phyloP scores from a whole-genome alignment of 2,329 filamentous ascomycete species.

The Zasmidium citrigriseum region DNA sequence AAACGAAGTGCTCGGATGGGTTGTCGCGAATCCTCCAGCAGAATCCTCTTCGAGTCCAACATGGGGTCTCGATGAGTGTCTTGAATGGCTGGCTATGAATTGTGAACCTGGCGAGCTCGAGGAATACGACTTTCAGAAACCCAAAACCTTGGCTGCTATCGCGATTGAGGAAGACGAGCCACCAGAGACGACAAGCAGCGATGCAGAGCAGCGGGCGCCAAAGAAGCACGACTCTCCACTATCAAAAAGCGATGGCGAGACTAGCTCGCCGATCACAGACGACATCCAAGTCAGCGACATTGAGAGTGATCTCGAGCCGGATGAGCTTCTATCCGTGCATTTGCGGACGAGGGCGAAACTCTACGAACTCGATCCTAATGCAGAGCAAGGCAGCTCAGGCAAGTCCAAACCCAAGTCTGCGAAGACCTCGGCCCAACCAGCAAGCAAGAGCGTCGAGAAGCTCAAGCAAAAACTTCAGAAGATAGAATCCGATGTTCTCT shows the following conservation, averaged over 20 bases:
- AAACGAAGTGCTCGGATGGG: conserved; percentile 59
- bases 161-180: conserved; percentile 9
- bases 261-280: conserved; percentile 8
- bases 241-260: conserved; percentile 4
- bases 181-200: neutral
- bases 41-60: conserved; percentile 52
- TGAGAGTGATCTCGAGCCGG: conserved; percentile 52
- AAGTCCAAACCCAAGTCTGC: conserved; percentile 18
- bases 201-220: neutral
- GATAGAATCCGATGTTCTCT: conserved; percentile 66
- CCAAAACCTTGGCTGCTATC: conserved; percentile 14
- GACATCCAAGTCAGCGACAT: conserved; percentile 48
- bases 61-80: conserved; percentile 83
- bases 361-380: conserved; percentile 46
- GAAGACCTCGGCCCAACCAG: conserved; percentile 37
- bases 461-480: conserved; percentile 72
- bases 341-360: conserved; percentile 67
- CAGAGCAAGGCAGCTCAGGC: conserved; percentile 59
- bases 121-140: conserved; percentile 36
- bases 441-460: conserved; percentile 53
- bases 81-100: conserved; percentile 88
- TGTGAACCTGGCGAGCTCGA: conserved; percentile 48
- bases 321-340: conserved; percentile 67
- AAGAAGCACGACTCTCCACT: conserved; percentile 12
- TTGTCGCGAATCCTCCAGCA: conserved; percentile 62